These are phyloP conservation scores for Desmodesmus armatus DNA, from an alignment of 139 green algal species.

Conservation along the genomic window DNA sequence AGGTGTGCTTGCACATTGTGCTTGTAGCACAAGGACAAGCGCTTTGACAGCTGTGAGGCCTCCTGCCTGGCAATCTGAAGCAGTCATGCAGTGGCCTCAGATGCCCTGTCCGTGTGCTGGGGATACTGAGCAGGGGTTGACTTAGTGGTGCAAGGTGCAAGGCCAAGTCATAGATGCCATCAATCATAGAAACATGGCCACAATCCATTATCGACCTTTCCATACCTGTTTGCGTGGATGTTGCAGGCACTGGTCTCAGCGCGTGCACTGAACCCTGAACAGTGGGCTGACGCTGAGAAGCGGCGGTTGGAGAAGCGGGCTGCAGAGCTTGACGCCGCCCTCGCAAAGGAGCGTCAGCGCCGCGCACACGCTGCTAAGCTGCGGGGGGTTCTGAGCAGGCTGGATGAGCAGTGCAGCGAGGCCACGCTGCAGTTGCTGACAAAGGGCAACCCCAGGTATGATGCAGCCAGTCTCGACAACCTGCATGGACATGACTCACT, in stretches of 20 bases:
- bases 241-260: conserved; percentile 15
- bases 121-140: too few relatives aligned
- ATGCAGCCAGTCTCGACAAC: too few relatives aligned
- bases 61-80: too few relatives aligned
- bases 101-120: too few relatives aligned
- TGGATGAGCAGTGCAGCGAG: conserved; percentile 9
- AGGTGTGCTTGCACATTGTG: background rate
- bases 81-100: too few relatives aligned
- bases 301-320: conserved; percentile 2
- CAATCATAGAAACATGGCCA: too few relatives aligned
- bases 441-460: too few relatives aligned
- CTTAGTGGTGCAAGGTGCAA: too few relatives aligned
- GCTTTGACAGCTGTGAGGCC: background rate
- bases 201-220: too few relatives aligned
- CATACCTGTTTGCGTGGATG: background rate
- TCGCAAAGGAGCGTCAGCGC: conserved; percentile 21
- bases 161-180: too few relatives aligned
- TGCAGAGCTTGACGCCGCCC: conserved; percentile 24
- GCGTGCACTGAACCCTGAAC: background rate
- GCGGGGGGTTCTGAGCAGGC: conserved; percentile 1
- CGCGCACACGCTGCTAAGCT: conserved; percentile 24
- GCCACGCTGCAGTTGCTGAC: background rate
- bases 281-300: background rate
- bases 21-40: background rate
- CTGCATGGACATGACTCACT: too few relatives aligned